phyloP scores from a whole-genome alignment of 352 stramenopile genomes.

The Phytophthora hibernalis region DNA sequence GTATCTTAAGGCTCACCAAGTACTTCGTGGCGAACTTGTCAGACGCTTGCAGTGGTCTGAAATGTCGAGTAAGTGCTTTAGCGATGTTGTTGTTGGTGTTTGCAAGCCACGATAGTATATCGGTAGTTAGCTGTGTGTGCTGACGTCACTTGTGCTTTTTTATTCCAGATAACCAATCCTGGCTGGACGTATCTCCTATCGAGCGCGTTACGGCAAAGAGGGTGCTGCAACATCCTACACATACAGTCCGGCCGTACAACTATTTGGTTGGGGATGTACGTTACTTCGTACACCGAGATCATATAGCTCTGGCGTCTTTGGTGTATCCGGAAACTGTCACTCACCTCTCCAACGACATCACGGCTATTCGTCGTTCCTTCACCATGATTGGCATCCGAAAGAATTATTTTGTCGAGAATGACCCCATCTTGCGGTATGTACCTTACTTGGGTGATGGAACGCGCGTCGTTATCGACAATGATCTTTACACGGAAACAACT shows the following conservation, averaged over 20 bases:
- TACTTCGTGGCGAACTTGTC: constrained; percentile 36
- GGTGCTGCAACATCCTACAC: constrained; percentile 24
- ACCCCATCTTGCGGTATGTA: constrained; percentile 86
- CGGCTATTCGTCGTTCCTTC: constrained; percentile 56
- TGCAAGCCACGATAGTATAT: background rate
- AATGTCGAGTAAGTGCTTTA: constrained; percentile 40
- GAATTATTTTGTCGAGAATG: constrained; percentile 81
- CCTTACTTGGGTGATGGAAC: constrained; percentile 89
- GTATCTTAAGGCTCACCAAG: constrained; percentile 30
- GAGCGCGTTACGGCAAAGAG: constrained; percentile 44
- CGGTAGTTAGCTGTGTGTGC: background rate
- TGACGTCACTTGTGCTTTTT: background rate
- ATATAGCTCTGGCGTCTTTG: constrained; percentile 20
- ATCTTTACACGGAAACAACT: constrained; percentile 65
- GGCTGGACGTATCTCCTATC: constrained; percentile 33
- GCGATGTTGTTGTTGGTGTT: background rate
- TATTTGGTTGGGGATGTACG: constrained; percentile 47
- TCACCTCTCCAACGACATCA: constrained; percentile 52
- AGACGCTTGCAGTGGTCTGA: constrained; percentile 38
- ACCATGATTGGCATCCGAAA: constrained; percentile 78
- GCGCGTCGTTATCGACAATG: constrained; percentile 62
- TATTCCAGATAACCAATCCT: constrained; percentile 37
- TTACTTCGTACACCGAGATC: constrained; percentile 41
- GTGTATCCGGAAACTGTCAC: constrained; percentile 65
- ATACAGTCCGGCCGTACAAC: constrained; percentile 33